Evolutionary conservation across 805 yeast species (phyloP).

Genomic region (Yarrowia sp.): DNA sequence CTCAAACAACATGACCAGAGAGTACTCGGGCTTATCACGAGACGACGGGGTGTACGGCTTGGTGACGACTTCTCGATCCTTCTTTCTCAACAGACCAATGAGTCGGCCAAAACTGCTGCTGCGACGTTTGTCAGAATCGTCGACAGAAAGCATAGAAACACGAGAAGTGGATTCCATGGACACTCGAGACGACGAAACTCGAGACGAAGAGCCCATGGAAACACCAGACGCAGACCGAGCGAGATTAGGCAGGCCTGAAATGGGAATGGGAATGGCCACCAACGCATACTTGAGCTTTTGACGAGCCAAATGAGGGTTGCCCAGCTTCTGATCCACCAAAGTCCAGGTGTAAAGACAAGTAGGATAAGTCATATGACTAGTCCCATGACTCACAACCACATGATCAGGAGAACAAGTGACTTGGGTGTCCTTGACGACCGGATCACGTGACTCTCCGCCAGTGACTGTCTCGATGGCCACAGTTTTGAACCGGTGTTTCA

Average conservation of each 20-base stretch:
- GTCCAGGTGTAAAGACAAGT: conserved; percentile 13
- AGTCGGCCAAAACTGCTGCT: conserved; percentile 12
- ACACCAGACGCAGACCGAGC: background rate
- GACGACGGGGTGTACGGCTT: background rate
- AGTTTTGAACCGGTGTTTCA: background rate
- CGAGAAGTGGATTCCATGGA: too few species aligned
- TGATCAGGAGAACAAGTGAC: conserved; percentile 8
- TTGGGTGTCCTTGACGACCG: background rate
- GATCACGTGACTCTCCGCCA: conserved; percentile 6
- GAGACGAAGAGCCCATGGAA: background rate
- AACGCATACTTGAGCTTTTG: conserved; percentile 2
- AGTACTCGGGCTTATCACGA: background rate
- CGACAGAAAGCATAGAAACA: too few species aligned
- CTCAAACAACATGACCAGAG: background rate
- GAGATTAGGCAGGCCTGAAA: background rate
- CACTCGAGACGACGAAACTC: background rate
- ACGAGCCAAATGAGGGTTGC: background rate
- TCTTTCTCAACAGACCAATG: background rate
- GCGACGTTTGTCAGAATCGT: background rate
- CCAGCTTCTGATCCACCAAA: conserved; percentile 2
- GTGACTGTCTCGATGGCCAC: conserved; percentile 1
- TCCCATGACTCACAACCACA: background rate
- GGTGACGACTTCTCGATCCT: background rate
- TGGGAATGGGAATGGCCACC: conserved; percentile 10
- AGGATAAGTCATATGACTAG: background rate